Evolutionary conservation across 2,329 filamentous ascomycete species (phyloP), one percentile per base, ranked within the genome.

Genomic region (Diaporthe sp.): DNA sequence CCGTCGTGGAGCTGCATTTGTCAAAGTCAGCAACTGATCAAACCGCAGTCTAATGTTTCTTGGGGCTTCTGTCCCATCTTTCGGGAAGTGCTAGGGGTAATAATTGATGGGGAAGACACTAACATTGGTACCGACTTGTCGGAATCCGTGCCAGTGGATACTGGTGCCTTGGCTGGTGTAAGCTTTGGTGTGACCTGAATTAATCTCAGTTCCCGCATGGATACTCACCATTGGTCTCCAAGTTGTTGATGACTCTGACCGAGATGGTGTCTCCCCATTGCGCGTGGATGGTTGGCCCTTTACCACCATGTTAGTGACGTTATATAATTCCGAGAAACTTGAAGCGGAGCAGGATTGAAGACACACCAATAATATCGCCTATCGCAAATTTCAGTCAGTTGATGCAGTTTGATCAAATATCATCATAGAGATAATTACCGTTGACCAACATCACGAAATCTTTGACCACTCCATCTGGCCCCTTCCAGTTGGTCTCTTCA

Each of bases 181-280:
- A 77, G 60, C 47, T 28, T 60, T 53, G n/a, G 34, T 42, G 22
- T 25, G 13, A 44, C 4, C 1, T 20, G 31, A 22, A 13, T n/a
- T 28, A 15, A 42, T 4, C 31, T 4, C 10, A 5, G 53, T 3
- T 15, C 4, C 42, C n/a, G 25, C 9, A 28, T 6, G 1, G 5
- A 25, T 5, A 74, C 81, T 57, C 75, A 84, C 82, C 82, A 77
- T 85, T 86, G 44, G 80, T 83, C 20, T 86, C 86, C 2, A 94
- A 87, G n/a, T 90, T 87, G 82, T 95, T 95, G 82, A 90, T 87
- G 74, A 94, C 89, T 34, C 90, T 90, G 68, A 94, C 88, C 65
- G 92, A 83, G 47, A 89, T 83, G 9, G 77, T 82, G 76, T 90
- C 88, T 42, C 88, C 88, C 87, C 88, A 90, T 74, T 89, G 82